Conservation (phyloP, 139 green algal species). For the Tetraselmis chui region DNA sequence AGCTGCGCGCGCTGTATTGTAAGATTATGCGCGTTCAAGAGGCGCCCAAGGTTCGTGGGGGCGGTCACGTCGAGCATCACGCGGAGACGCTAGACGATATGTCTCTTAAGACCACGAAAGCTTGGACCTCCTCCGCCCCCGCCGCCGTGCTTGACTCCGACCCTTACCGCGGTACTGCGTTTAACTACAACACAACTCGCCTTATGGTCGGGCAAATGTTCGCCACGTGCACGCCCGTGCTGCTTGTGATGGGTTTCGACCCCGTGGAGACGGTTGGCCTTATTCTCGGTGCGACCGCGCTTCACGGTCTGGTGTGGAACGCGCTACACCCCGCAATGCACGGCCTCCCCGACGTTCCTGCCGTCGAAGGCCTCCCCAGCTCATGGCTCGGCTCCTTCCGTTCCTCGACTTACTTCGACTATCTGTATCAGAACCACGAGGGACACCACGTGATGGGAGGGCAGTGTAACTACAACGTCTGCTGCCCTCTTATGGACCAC, state of each 20-base stretch:
- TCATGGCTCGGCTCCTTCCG: neutral
- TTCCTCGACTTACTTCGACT: constrained; percentile 17
- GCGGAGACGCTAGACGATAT: constrained; percentile 26
- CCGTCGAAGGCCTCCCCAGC: constrained; percentile 9
- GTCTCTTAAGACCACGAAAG: constrained; percentile 2
- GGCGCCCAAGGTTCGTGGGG: constrained; percentile 14
- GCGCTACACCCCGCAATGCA: constrained; percentile 23
- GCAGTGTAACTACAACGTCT: constrained; percentile 26
- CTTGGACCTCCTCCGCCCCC: constrained; percentile 11
- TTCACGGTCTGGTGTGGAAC: constrained; percentile 22
- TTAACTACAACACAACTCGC: constrained; percentile 14
- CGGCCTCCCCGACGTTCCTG: constrained; percentile 16
- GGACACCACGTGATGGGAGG: constrained; percentile 22
- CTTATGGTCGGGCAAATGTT: constrained; percentile 21
- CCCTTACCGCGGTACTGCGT: constrained; percentile 25
- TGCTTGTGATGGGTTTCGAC: constrained; percentile 17
- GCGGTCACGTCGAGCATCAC: constrained; percentile 28
- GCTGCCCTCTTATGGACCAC: constrained; percentile 21
- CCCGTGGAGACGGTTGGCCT: neutral
- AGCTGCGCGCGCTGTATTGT: constrained; percentile 14
- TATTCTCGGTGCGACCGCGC: neutral
- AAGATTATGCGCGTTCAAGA: neutral
- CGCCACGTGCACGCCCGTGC: constrained; percentile 1
- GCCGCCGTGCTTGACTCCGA: constrained; percentile 4
- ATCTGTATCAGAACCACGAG: constrained; percentile 22